Evolutionary conservation across 768 basidiomycete species (phyloP), one percentile per base, ranked within the genome.

Genomic region (Fomitopsis pulvina): DNA sequence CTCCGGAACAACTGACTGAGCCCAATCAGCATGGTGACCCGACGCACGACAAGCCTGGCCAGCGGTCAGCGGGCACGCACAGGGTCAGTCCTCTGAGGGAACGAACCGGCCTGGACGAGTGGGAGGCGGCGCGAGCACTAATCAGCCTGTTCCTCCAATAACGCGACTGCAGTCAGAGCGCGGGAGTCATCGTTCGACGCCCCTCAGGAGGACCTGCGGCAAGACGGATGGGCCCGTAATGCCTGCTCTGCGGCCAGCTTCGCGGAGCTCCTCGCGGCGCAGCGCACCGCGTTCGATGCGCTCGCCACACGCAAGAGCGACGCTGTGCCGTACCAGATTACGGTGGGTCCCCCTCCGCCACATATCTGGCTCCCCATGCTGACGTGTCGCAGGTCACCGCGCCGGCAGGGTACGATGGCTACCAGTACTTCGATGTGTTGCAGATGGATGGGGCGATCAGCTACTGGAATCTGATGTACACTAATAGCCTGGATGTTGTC

Each of bases 401-500:
- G 40, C 71, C 81, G 6, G 82, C 82, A 42, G 88, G 86, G 18
- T 51, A 73, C 0, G 66, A 67, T 3, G 78, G 84, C 57, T 80
- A 84, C 52, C 71, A 69, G 37, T 74, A 77, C 52, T 71, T 85
- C n/a, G 70, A 74, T 4, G 69, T 90, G 16, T 59, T 74, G 7
- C 76, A 81, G 54, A 82, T 92, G 80, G 76, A 88, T 58, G 57
- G 59, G n/a, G 81, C 78, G 5, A 61, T 92, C 44, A 76, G 71
- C 41, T 87, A 80, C 68, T 91, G 87, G 87, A 89, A 92, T 60
- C 63, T 92, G 47, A 91, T 92, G 89, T n/a, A n/a, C n/a, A n/a
- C n/a, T n/a, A n/a, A n/a, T n/a, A n/a, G n/a, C n/a, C n/a, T n/a
- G n/a, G n/a, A n/a, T n/a, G n/a, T n/a, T n/a, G n/a, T n/a, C n/a